Evolutionary conservation across 768 basidiomycete species (phyloP), one percentile per base, ranked within the genome.

Genomic region (Harrya chromipes): DNA sequence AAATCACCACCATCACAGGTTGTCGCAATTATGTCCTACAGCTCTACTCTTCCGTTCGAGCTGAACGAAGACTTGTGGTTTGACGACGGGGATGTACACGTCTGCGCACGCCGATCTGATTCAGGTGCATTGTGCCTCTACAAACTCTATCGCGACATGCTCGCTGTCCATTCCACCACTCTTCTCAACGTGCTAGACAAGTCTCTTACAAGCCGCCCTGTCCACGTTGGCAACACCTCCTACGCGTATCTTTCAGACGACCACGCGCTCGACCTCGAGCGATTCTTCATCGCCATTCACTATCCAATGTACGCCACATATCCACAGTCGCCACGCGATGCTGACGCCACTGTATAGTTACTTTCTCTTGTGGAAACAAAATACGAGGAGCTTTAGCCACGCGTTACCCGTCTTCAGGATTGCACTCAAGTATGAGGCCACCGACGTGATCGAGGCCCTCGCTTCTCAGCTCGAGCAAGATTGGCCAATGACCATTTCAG

Each of bases 381-480:
- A 37, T 10, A 20, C 40, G n/a, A 52, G 50, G 23, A 48, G 31
- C 17, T 50, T 52, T 10, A 20, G 33, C 6, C 26, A 35, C 27
- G 10, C 40, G 17, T 20, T 52, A 6, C 46, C 50, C 3, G 40
- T 52, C 2, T 38, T 52, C 40, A 41, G 29, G 40, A 37, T 52
- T 20, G 50, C 50, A 9, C n/a, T 42, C 10, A 52, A 52, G 26
- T 52, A 47, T 17, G 13, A 36, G 24, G 49, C 49, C 14, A 27
- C 7, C 24, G 33, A 19, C 24, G 44, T 50, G 3, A 50, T 50
- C 14, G 49, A 50, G 24, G 44, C 43, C 3, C 44, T 50, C 14
- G 44, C 44, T 4, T 40, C 44, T 40, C 49, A 50, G 21, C 44
- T 50, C 21, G 49, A 50, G 44, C 38, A 50, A 23, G 49, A 50